Evolutionary conservation across 805 yeast species (phyloP), one percentile per base, ranked within the genome.

Genomic region (Starmera caribaea): DNA sequence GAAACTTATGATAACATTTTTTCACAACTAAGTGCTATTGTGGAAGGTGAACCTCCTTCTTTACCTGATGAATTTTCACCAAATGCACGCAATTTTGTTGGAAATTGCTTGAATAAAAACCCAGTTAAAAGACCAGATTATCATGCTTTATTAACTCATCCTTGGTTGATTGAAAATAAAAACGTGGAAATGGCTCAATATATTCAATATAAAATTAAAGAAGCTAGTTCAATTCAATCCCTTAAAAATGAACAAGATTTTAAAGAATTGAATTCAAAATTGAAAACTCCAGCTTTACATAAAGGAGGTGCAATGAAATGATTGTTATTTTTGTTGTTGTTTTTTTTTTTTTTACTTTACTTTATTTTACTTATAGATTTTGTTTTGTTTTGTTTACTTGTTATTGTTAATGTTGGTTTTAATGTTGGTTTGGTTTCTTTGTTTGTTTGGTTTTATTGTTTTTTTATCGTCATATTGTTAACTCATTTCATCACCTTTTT

Each of bases 21-120:
- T 53, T 81, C 92, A 7, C 98, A 92, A 62, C 70, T 92, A 47
- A 81, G 87, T 61, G 97, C 97, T 3, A 92, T 92, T 52, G 97
- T 92, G n/a, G 94, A 86, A 55, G 96, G 95, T 10, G 88, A 83
- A 24, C 87, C 96, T 4, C 96, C 96, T n/a, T 65, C 66, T 35
- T 65, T 88, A 39, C 89, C 89, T 14, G 61, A 68, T 3, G 73
- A 61, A 38, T 92, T 74, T 55, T 75, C 89, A 2, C 58, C 67
- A n/a, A 81, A 80, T 38, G 97, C 97, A 0, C 81, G 77, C 50
- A 76, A 79, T 46, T 92, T 92, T 59, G 95, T 90, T 10, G 68
- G 69, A 11, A 71, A 75, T 42, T 84, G 92, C 61, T 66, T 92
- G 41, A 79, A 79, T 51, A 92, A 90, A 62, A 73, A 74, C 40